Base-by-base conservation (phyloP, 305 asterid genomes). In the Fraxinus floribunda region DNA sequence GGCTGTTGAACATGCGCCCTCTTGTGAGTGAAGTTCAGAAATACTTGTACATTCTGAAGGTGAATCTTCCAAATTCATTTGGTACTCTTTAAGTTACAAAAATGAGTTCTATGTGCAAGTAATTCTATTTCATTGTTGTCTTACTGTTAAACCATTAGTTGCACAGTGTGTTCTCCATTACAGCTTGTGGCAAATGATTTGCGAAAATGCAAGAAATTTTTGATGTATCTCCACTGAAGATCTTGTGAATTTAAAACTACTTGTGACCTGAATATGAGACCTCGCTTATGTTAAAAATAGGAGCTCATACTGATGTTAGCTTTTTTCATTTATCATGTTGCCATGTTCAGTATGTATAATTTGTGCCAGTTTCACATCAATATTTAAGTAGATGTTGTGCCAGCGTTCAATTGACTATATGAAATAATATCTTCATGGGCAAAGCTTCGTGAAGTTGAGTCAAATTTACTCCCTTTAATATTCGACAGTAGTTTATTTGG, bases 1-100 rank as follows among this genome's bases (percentile, higher is more conserved):
- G 99, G 91, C 89, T 94, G 77, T 81, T 84, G 41, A 93, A 84
- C 35, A 92, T 94, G 97, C 83, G 85, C 26, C 89, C 93, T 81
- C 77, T 90, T 77, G 88, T 94, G 76, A 87, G 87, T 83, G 93
- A 89, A 84, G 89, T 76, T 35, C 46, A 86, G 46, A 90, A 76
- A 78, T 26, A 2, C 49, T 70, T 92, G 52, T 79, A 86, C 83
- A 44, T 92, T 83, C 80, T 85, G 85, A 94, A 93, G 99, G 99
- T 93, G 89, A 74, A 49, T 71, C 29, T 44, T 85, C 75, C 78
- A 74, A 49, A 15, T 83, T 71, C 39, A 60, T 60, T n/a, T 78
- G 57, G 78, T 24, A 82, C 64, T 9, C 36, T 11, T 64, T 30
- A 64, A 68, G 75, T 68, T 68, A 29, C 9, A 26, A 68, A 60